Percentiles rank a stretch among this genome's conserved stretches.
Conservation (phyloP, 2,329 filamentous ascomycete genomes). For the Fusarium miscanthi region DNA sequence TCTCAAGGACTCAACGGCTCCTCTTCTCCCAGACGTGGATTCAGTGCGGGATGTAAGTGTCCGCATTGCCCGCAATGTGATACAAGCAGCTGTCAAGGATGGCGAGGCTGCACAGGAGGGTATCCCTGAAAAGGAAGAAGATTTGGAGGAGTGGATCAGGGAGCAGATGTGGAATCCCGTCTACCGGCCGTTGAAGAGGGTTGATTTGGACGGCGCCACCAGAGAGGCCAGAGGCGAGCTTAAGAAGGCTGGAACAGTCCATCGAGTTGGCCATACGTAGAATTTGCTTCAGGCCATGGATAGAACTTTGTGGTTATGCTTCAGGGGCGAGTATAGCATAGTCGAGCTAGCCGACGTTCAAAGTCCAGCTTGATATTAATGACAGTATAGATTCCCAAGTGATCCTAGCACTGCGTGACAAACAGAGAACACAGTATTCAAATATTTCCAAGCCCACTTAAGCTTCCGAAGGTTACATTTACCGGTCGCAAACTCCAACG, state of each 20-base stretch:
- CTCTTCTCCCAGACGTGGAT: constrained; percentile 80
- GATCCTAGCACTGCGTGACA: constrained; percentile 17
- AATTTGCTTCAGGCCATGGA: background rate
- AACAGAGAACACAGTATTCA: constrained; percentile 32
- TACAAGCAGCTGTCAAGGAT: constrained; percentile 76
- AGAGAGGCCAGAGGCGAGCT: constrained; percentile 62
- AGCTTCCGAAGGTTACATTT: constrained; percentile 33
- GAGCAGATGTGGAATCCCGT: constrained; percentile 84
- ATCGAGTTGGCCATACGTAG: constrained; percentile 31
- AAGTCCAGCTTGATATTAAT: constrained; percentile 4
- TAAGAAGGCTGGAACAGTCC: constrained; percentile 46
- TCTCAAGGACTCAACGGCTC: constrained; percentile 69
- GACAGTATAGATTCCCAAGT: constrained; percentile 15
- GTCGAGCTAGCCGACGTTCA: constrained; percentile 1
- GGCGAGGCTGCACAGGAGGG: constrained; percentile 71
- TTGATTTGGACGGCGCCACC: constrained; percentile 63
- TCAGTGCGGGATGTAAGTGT: constrained; percentile 81
- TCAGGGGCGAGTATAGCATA: background rate
- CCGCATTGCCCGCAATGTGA: constrained; percentile 79
- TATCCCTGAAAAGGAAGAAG: constrained; percentile 68
- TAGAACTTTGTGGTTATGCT: background rate
- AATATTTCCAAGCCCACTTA: constrained; percentile 20
- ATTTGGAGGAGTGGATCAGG: constrained; percentile 76
- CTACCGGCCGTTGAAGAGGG: constrained; percentile 72
- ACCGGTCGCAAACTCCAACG: constrained; percentile 39